Evolutionary conservation across 768 basidiomycete species (phyloP).

Genomic region (Tephrocybe sp.): DNA sequence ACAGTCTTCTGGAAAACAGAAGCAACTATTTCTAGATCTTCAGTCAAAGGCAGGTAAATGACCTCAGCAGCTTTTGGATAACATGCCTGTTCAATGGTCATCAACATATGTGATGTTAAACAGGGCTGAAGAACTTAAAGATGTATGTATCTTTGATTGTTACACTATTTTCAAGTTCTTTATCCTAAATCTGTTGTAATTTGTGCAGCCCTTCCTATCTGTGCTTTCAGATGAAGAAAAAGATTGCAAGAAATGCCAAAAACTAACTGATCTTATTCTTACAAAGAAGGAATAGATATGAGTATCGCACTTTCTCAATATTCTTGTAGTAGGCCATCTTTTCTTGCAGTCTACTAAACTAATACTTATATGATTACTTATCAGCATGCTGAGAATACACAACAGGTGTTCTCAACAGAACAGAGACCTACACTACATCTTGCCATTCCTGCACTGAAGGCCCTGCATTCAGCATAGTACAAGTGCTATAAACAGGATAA

Average conservation of each 20-base stretch:
- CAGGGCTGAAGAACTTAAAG: too few relatives aligned
- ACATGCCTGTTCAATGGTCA: not conserved
- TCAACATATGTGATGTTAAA: not conserved
- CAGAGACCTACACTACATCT: conserved; percentile 19
- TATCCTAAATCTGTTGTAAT: too few relatives aligned
- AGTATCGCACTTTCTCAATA: not conserved
- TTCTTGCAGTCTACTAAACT: not conserved
- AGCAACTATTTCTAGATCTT: not conserved
- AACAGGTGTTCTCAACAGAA: conserved; percentile 9
- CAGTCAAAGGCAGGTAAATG: not conserved
- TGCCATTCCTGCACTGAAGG: conserved; percentile 22
- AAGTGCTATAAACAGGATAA: conserved; percentile 9
- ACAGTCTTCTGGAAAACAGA: not conserved
- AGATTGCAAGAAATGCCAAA: too few relatives aligned
- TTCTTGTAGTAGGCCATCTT: not conserved
- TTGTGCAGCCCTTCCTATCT: too few relatives aligned
- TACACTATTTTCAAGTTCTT: too few relatives aligned
- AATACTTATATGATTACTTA: not conserved
- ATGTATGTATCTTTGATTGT: too few relatives aligned
- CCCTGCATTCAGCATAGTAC: conserved; percentile 21
- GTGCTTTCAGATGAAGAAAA: too few relatives aligned
- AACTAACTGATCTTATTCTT: too few relatives aligned
- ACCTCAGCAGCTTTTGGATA: not conserved
- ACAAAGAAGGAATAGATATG: too few relatives aligned
- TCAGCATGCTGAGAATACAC: conserved; percentile 6